phyloP scores from a whole-genome alignment of 768 basidiomycete species.

The Lactifluus subvellereus region DNA sequence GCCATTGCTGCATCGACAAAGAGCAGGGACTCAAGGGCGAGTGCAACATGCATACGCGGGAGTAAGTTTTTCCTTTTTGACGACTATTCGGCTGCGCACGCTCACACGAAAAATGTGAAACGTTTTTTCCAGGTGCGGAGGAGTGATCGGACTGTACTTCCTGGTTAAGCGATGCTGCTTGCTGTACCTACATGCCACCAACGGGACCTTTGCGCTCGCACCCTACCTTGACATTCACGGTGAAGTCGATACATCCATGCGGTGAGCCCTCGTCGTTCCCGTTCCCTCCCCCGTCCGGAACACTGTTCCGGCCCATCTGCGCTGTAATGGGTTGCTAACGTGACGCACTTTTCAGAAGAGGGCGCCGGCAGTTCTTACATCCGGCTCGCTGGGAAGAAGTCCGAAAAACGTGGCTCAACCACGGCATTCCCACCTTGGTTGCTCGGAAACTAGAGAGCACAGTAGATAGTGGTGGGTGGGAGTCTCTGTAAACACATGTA shows the following conservation, averaged over 20 bases:
- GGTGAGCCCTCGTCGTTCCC: constrained; percentile 41
- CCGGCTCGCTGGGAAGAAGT: constrained; percentile 85
- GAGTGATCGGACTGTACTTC: constrained; percentile 84
- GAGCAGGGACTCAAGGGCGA: constrained; percentile 68
- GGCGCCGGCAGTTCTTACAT: constrained; percentile 84
- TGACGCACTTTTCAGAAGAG: constrained; percentile 49
- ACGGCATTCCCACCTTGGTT: constrained; percentile 84
- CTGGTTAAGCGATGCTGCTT: constrained; percentile 89
- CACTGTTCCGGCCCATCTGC: background rate
- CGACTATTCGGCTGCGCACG: no score
- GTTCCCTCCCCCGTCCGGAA: background rate
- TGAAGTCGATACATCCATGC: constrained; percentile 87
- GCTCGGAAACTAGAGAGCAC: constrained; percentile 85
- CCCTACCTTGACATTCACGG: constrained; percentile 95
- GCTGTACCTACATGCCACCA: constrained; percentile 80
- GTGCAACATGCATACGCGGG: constrained; percentile 92
- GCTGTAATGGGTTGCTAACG: constrained; percentile 1
- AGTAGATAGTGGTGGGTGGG: constrained; percentile 92
- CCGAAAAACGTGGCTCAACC: constrained; percentile 83
- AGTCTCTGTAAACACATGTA: constrained; percentile 49
- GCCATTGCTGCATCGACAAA: constrained; percentile 83
- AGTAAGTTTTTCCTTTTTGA: constrained; percentile 34
- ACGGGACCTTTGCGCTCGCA: constrained; percentile 82
- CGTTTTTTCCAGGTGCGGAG: constrained; percentile 64
- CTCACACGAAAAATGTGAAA: no score